These are phyloP conservation scores for Penicillium nucicola DNA, from an alignment of 495 filamentous ascomycete genomes.

Conservation along the genomic window DNA sequence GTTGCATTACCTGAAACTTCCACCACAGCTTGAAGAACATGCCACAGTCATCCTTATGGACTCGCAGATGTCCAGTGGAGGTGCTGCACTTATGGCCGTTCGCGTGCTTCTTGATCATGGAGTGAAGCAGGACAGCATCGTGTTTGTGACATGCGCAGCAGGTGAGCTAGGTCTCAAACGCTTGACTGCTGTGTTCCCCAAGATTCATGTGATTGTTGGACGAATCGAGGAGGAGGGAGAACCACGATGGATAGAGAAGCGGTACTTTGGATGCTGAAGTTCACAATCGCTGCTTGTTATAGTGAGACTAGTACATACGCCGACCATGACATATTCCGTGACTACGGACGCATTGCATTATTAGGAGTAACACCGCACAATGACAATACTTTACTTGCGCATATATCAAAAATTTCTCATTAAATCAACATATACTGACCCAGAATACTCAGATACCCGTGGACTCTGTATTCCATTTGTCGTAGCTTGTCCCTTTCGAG, in stretches of 20 bases:
- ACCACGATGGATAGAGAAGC: slow-evolving; percentile 77
- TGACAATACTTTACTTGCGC: not conserved
- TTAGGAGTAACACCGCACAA: not conserved
- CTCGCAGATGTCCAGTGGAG: slow-evolving; percentile 90
- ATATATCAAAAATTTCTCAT: not conserved
- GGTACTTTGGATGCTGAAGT: slow-evolving; percentile 72
- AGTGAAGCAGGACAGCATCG: slow-evolving; percentile 78
- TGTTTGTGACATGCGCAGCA: slow-evolving; percentile 84
- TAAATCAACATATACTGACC: too few species aligned
- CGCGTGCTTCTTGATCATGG: slow-evolving; percentile 92
- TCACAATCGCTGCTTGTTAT: not conserved
- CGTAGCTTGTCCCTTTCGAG: not conserved
- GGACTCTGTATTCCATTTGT: too few species aligned
- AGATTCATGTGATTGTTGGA: slow-evolving; percentile 77
- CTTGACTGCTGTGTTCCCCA: slow-evolving; percentile 81
- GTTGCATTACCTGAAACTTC: slow-evolving; percentile 80
- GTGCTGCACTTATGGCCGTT: slow-evolving; percentile 94
- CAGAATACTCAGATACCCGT: too few species aligned
- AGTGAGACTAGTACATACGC: slow-evolving; percentile 4
- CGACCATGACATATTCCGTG: not conserved
- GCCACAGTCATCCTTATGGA: slow-evolving; percentile 83
- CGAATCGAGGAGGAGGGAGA: slow-evolving; percentile 72
- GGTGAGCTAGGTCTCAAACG: slow-evolving; percentile 79
- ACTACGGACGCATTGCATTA: not conserved
- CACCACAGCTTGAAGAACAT: slow-evolving; percentile 64